These are phyloP conservation scores for Crassisporium funariophilum DNA, from an alignment of 768 basidiomycete species.

Conservation along the genomic window DNA sequence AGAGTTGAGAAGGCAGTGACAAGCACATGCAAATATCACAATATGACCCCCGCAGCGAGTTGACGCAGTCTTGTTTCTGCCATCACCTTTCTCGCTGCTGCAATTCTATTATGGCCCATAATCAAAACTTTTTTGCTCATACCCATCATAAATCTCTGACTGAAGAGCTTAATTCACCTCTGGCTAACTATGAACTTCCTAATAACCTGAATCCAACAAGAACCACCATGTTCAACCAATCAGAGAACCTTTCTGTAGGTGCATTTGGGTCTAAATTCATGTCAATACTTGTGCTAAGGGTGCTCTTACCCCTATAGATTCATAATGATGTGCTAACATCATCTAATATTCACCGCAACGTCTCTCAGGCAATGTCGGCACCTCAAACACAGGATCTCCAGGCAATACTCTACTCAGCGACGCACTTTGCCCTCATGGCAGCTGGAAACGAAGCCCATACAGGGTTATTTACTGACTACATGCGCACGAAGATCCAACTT, in stretches of 20 bases:
- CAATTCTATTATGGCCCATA: not conserved
- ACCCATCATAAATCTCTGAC: not conserved
- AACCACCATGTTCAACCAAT: not conserved
- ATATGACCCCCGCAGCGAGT: too few species aligned
- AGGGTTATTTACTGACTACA: not conserved
- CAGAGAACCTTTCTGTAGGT: not conserved
- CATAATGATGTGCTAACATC: slow-evolving; percentile 26
- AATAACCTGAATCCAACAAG: not conserved
- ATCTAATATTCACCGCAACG: not conserved
- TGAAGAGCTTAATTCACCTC: not conserved
- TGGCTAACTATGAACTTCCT: not conserved
- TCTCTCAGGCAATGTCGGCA: not conserved
- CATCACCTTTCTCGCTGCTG: not conserved
- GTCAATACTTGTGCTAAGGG: not conserved
- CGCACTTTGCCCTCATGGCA: not conserved
- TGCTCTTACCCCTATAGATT: slow-evolving; percentile 14
- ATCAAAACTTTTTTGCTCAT: not conserved
- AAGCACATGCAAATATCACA: not conserved
- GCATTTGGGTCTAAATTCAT: not conserved
- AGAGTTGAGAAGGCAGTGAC: not conserved
- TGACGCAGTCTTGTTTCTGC: not conserved
- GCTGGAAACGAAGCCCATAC: not conserved
- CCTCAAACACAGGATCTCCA: not conserved
- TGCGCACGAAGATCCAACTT: not conserved
- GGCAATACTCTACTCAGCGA: not conserved